A percentile compares a stretch with the other conserved stretches of the same genome.
Conservation (phyloP, 805 yeast species). For the Dipodascopsis tothii region DNA sequence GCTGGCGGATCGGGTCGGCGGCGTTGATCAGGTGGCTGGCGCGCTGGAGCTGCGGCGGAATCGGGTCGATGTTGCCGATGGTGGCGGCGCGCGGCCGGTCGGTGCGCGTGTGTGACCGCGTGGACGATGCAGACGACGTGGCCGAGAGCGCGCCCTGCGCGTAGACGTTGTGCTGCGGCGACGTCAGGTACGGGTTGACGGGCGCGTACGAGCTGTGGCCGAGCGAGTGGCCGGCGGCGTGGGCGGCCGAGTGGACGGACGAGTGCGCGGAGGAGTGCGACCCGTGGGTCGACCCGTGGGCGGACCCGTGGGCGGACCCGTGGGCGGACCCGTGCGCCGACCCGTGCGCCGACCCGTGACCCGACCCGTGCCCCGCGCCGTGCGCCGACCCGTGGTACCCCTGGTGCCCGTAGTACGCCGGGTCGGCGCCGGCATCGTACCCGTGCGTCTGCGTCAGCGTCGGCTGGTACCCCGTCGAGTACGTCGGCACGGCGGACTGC, state of each 20-base stretch:
- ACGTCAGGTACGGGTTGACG: neutral
- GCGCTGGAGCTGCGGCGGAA: constrained; percentile 37
- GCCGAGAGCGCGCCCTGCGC: neutral
- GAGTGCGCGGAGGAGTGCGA: too few species aligned
- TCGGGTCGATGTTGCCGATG: constrained; percentile 34
- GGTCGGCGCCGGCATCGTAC: neutral
- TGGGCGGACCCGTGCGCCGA: too few species aligned
- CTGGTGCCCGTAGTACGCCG: neutral
- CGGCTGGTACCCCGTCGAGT: neutral
- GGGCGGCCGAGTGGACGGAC: too few species aligned
- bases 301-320: too few species aligned
- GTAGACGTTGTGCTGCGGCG: constrained; percentile 9
- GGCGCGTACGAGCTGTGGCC: neutral
- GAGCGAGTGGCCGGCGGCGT: neutral
- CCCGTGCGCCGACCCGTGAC: too few species aligned
- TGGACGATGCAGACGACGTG: neutral
- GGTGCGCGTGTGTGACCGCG: constrained; percentile 7
- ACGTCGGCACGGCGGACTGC: neutral
- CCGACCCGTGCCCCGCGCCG: too few species aligned
- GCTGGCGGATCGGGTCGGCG: constrained; percentile 33
- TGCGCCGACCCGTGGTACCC: too few species aligned
- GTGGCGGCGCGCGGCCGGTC: constrained; percentile 35
- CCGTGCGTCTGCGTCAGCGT: too few species aligned
- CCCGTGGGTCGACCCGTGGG: too few species aligned
- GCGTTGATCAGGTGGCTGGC: constrained; percentile 38